Percentiles rank a stretch among this genome's conserved stretches.
Evolutionary conservation across 352 stramenopile species (phyloP).

Genomic region (Pythium coloratum): DNA sequence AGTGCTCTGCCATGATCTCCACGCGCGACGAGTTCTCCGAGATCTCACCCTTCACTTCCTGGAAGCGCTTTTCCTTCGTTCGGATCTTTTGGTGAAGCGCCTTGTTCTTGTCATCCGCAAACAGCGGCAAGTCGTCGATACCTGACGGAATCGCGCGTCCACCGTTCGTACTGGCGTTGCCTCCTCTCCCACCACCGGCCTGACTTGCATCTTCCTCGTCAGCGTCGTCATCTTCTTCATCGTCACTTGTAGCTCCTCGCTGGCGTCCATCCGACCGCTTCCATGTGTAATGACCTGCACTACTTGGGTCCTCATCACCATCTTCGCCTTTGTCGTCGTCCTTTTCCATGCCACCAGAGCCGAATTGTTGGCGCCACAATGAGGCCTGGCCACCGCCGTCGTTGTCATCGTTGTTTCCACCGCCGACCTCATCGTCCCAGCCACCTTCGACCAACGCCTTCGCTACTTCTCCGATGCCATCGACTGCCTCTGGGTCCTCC

Average conservation of each 20-base stretch:
- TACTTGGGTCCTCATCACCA: conserved; percentile 23
- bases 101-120: conserved; percentile 88
- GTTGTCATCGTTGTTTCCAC: conserved; percentile 11
- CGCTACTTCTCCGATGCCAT: not conserved
- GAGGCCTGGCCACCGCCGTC: conserved; percentile 16
- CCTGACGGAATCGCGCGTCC: conserved; percentile 59
- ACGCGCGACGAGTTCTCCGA: conserved; percentile 88
- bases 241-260: conserved; percentile 17
- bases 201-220: conserved; percentile 31
- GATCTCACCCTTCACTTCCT: conserved; percentile 67
- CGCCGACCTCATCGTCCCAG: conserved; percentile 22
- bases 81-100: conserved; percentile 79
- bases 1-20: conserved; percentile 94
- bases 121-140: conserved; percentile 88
- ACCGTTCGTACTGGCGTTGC: not conserved
- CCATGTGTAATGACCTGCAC: conserved; percentile 49
- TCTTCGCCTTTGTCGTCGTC: conserved; percentile 3
- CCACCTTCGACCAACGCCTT: conserved; percentile 26
- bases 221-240: conserved; percentile 35
- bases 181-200: not conserved
- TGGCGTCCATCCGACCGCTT: conserved; percentile 46
- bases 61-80: conserved; percentile 68
- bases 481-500: conserved; percentile 3
- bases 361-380: conserved; percentile 18
- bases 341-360: not conserved